Evolutionary conservation across 306 rosid genomes (phyloP).

Genomic region (Crotalaria pallida): DNA sequence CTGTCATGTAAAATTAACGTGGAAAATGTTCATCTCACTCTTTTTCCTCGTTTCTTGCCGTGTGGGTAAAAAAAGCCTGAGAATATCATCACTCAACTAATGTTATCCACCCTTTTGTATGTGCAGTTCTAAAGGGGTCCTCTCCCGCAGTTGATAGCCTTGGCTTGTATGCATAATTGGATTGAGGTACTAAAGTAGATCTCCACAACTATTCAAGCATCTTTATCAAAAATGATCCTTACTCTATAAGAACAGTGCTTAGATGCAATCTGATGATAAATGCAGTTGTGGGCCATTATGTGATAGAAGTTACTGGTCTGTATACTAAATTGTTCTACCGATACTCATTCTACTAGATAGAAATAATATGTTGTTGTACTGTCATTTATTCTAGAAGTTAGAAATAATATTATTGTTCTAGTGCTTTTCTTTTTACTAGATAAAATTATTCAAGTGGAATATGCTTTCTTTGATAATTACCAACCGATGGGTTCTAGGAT

Average conservation of each 20-base stretch:
- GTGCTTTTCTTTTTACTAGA: background rate
- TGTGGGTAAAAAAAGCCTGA: too few relatives aligned
- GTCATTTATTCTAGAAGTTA: background rate
- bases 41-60: too few relatives aligned
- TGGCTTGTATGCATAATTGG: slow-evolving; percentile 1
- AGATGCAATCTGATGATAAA: background rate
- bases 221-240: background rate
- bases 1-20: slow-evolving; percentile 11
- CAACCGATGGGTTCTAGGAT: too few relatives aligned
- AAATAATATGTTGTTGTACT: slow-evolving; percentile 9
- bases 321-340: slow-evolving; percentile 9
- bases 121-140: slow-evolving; percentile 91
- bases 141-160: slow-evolving; percentile 54
- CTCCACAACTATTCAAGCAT: background rate
- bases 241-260: background rate
- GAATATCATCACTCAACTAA: background rate
- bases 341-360: background rate
- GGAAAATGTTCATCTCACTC: too few relatives aligned
- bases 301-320: slow-evolving; percentile 4
- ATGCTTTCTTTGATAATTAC: background rate
- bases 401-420: background rate
- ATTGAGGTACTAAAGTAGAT: slow-evolving; percentile 1
- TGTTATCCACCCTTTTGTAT: background rate
- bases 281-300: background rate
- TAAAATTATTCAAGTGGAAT: background rate